phyloP scores from a whole-genome alignment of 2,329 filamentous ascomycete genomes.

The Colletotrichum destructivum region DNA sequence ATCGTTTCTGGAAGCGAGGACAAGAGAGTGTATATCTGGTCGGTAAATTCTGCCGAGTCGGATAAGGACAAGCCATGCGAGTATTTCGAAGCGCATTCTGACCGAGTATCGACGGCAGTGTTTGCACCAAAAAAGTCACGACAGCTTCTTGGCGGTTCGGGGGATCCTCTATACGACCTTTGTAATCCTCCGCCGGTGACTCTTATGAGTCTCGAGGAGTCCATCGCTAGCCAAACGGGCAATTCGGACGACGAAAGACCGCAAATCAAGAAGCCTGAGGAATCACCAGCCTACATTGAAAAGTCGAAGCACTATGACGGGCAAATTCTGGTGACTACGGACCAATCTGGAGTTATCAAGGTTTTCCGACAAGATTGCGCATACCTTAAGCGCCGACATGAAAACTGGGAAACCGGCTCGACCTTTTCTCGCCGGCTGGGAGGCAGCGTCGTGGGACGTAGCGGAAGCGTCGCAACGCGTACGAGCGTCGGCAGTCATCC shows the following conservation, averaged over 20 bases:
- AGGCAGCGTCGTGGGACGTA: conserved; percentile 70
- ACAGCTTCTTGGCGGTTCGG: conserved; percentile 83
- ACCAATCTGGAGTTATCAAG: conserved; percentile 90
- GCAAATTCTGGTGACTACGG: conserved; percentile 93
- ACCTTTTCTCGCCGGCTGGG: conserved; percentile 79
- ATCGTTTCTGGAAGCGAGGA: conserved; percentile 96
- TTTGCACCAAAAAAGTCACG: conserved; percentile 86
- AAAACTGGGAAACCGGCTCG: conserved; percentile 84
- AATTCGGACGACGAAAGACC: conserved; percentile 54
- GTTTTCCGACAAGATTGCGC: conserved; percentile 97
- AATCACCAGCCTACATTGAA: conserved; percentile 83
- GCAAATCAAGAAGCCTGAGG: conserved; percentile 66
- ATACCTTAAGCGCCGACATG: conserved; percentile 81
- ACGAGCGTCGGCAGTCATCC: conserved; percentile 64
- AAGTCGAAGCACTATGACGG: conserved; percentile 84
- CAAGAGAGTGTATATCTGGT: conserved; percentile 92
- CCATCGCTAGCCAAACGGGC: conserved; percentile 58
- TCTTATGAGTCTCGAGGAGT: conserved; percentile 81
- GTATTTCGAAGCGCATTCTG: conserved; percentile 90
- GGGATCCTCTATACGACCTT: conserved; percentile 94
- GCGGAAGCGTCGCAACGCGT: conserved; percentile 69
- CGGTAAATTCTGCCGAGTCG: conserved; percentile 70
- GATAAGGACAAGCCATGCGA: conserved; percentile 89
- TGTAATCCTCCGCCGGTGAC: conserved; percentile 95
- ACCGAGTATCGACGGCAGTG: conserved; percentile 90